Evolutionary conservation across 192 early-diverging fungal species (phyloP), one percentile per base, ranked within the genome.

Genomic region (Coemansia sp.): DNA sequence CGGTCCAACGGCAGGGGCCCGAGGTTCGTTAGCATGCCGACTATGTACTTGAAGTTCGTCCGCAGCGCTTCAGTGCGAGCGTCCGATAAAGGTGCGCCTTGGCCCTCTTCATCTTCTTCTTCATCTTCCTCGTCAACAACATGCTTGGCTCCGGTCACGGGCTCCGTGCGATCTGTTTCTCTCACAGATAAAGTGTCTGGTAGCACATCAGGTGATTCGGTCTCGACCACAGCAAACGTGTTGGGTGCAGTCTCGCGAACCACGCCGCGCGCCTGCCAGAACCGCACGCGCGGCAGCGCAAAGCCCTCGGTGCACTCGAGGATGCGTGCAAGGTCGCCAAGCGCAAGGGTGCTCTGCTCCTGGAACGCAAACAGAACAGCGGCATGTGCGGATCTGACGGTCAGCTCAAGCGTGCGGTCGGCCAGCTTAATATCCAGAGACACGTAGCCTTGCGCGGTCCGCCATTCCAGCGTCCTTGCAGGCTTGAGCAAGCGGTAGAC

Each of bases 381-480:
- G 0, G 90, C 91, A 60, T 89, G 82, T 2, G 85, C 51, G 0
- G 90, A 89, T 4, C 68, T 70, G 7, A 86, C 89, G 12, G 71
- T 61, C 20, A 88, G 45, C 15, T 82, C 51, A 5, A 90, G 9
- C 5, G 73, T 58, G 9, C 86, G 71, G 55, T 86, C 88, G 5
- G 67, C 71, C 26, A 91, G 49, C 68, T 89, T 85, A 6, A 92
- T 53, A 3, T 76, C 78, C 18, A 92, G 46, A 0, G 85, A 71
- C 1, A 91, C 87, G 34, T 71, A 61, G 2, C 89, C 89, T 43
- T 86, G 55, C 9, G 84, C 58, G 26, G 84, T 69, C 16, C 87
- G 69, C 78, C 90, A 83, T 16, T 77, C 76, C 24, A 92, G 74
- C n/a, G 83, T 85, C 11, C 90, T 75, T 12, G 85, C 86, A 0